Evolutionary conservation across 2,329 filamentous ascomycete species (phyloP), one percentile per base, ranked within the genome.

Genomic region (Talaromyces sp.): DNA sequence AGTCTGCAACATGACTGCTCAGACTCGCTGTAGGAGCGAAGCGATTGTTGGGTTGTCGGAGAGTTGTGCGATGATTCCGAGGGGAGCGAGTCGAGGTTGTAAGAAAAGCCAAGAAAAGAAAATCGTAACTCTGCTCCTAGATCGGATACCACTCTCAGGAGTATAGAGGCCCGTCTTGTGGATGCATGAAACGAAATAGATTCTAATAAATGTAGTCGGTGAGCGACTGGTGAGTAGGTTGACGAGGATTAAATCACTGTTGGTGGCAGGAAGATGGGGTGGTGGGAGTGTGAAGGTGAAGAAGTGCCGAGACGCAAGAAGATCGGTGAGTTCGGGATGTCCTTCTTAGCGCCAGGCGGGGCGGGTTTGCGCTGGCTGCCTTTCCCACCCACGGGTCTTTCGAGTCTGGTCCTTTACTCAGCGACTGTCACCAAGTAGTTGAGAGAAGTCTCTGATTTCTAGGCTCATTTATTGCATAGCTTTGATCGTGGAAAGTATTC

Each of bases 1-100:
- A 74, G 80, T 77, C 78, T 79, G 78, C 65, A 80, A 76, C 78
- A 80, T 80, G 73, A 70, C 76, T 78, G 60, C 61, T 63, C 61
- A 63, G 61, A 56, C 60, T 62, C 61, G 59, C 37, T 43, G 14
- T 35, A 5, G 22, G 27, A 56, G 35, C 56, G 56, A 58, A 43
- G 37, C 56, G 56, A 41, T 31, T 59, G 3, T 62, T 62, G 59
- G 43, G 33, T 35, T 37, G 43, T 62, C 49, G 59, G 45, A 35
- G 24, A 39, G 31, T 45, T 58, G 50, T 39, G 41, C 62, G 54
- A 47, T 52, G n/a, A 50, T 4, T 50, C 56, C 39, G 56, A 59
- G 37, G 56, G 27, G 22, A 39, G 39, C 37, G 22, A 43, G 31
- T 58, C 37, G 56, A 39, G 37, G 37, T 43, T 59, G 56, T 14